Conservation (phyloP, 2,329 filamentous ascomycete species). For the Zalaria sp. region DNA sequence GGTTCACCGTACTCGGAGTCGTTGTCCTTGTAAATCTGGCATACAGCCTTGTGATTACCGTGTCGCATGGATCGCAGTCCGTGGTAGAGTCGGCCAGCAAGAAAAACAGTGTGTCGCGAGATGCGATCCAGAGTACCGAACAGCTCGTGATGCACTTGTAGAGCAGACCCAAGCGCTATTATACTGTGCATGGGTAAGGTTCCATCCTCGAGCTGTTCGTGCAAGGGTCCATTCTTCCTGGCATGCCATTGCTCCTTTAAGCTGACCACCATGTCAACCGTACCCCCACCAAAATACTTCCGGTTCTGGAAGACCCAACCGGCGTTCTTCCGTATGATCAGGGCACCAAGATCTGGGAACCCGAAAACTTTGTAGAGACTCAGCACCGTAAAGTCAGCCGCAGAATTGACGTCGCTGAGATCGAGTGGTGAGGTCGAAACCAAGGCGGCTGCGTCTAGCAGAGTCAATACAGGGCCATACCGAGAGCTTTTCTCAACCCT, state of each 20-base stretch:
- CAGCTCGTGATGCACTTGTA: slow-evolving; percentile 53
- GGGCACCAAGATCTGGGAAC: slow-evolving; percentile 76
- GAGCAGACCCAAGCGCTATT: slow-evolving; percentile 63
- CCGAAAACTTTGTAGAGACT: slow-evolving; percentile 97
- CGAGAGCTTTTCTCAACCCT: slow-evolving; percentile 23
- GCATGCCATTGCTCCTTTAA: slow-evolving; percentile 70
- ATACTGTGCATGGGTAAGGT: slow-evolving; percentile 87
- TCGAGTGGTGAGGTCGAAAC: slow-evolving; percentile 66
- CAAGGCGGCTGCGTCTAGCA: slow-evolving; percentile 74
- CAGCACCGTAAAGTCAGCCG: slow-evolving; percentile 74
- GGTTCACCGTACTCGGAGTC: slow-evolving; percentile 26
- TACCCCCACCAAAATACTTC: slow-evolving; percentile 86
- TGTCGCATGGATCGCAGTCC: slow-evolving; percentile 51
- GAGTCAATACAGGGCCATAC: slow-evolving; percentile 35
- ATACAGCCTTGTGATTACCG: slow-evolving; percentile 51
- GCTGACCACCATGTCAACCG: slow-evolving; percentile 72
- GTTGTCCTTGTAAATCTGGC: slow-evolving; percentile 45
- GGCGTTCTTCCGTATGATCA: slow-evolving; percentile 66
- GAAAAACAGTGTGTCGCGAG: slow-evolving; percentile 53
- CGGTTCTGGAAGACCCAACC: slow-evolving; percentile 47
- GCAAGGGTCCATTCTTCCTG: slow-evolving; percentile 53
- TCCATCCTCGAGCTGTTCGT: slow-evolving; percentile 80
- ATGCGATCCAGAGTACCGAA: slow-evolving; percentile 55
- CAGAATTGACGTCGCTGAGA: slow-evolving; percentile 43
- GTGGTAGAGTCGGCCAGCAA: slow-evolving; percentile 45